These are phyloP conservation scores for Aaosphaeria arxii DNA, from an alignment of 2,329 filamentous ascomycete genomes.

Conservation along the genomic window DNA sequence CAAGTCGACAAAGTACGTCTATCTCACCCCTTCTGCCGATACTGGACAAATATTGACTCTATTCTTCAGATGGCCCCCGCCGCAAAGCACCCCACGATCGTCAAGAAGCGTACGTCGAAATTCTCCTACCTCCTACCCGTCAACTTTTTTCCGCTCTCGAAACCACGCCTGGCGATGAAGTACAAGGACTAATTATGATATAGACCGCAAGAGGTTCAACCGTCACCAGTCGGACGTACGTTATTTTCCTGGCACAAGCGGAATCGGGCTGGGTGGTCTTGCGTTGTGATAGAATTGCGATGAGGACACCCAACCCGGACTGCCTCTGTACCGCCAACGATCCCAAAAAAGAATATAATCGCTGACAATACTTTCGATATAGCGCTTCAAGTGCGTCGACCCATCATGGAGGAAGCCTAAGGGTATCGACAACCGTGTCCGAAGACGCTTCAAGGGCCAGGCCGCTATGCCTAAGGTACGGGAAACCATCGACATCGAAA, in stretches of 20 bases:
- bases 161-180: constrained; percentile 13
- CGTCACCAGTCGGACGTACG: constrained; percentile 85
- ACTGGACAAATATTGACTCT: constrained; percentile 18
- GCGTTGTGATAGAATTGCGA: no score
- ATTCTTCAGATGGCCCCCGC: constrained; percentile 84
- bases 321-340: no score
- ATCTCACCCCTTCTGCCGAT: not conserved
- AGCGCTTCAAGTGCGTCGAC: constrained; percentile 84
- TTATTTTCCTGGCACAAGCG: no score
- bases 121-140: constrained; percentile 11
- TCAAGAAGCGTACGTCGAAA: constrained; percentile 94
- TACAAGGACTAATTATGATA: constrained; percentile 35
- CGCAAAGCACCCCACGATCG: constrained; percentile 99
- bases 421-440: constrained; percentile 99
- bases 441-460: constrained; percentile 95
- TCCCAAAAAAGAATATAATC: no score
- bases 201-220: constrained; percentile 91
- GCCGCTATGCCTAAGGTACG: constrained; percentile 97
- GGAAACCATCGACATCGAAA: constrained; percentile 2
- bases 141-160: not conserved
- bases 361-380: no score
- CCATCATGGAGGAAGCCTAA: constrained; percentile 98
- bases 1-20: constrained; percentile 34
- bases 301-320: no score
- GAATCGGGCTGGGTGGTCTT: no score